Evolutionary conservation across 2,329 filamentous ascomycete genomes (phyloP).

Genomic region (Botrytis fragariae): DNA sequence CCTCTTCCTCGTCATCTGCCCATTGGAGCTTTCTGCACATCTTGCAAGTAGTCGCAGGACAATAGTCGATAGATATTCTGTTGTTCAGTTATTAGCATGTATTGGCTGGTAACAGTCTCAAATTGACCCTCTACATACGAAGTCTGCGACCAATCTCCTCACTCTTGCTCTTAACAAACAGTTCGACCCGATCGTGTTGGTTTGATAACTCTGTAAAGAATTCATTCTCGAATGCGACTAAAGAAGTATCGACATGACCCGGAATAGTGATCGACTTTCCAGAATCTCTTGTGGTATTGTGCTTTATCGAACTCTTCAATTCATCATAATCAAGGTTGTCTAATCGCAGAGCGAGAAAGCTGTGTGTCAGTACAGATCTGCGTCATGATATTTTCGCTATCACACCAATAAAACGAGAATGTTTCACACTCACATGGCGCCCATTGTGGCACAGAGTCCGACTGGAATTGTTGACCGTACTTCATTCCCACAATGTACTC

Average conservation of each 20-base stretch:
- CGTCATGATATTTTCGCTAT: conserved; percentile 14
- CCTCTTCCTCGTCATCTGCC: conserved; percentile 33
- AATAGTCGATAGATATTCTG: conserved; percentile 32
- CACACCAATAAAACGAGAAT: background rate
- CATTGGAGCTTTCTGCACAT: conserved; percentile 27
- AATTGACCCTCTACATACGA: conserved; percentile 46
- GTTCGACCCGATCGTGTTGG: conserved; percentile 73
- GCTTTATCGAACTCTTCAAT: conserved; percentile 80
- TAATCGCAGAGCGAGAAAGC: conserved; percentile 38
- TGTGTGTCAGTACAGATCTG: conserved; percentile 18
- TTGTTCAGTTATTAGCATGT: conserved; percentile 18
- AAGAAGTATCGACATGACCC: conserved; percentile 59
- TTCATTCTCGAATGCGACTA: conserved; percentile 65
- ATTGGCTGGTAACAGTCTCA: background rate
- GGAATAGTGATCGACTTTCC: conserved; percentile 72
- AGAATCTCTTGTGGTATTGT: conserved; percentile 69
- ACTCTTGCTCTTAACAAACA: conserved; percentile 77
- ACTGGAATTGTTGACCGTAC: conserved; percentile 71
- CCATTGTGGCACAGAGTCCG: conserved; percentile 80
- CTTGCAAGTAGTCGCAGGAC: conserved; percentile 32
- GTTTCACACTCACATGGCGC: conserved; percentile 58
- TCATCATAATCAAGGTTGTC: conserved; percentile 90
- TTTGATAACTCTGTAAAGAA: conserved; percentile 68
- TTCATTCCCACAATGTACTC: conserved; percentile 55
- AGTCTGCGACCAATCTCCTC: conserved; percentile 72